Conservation (phyloP, 768 basidiomycete genomes). For the Agrocybe pediades region DNA sequence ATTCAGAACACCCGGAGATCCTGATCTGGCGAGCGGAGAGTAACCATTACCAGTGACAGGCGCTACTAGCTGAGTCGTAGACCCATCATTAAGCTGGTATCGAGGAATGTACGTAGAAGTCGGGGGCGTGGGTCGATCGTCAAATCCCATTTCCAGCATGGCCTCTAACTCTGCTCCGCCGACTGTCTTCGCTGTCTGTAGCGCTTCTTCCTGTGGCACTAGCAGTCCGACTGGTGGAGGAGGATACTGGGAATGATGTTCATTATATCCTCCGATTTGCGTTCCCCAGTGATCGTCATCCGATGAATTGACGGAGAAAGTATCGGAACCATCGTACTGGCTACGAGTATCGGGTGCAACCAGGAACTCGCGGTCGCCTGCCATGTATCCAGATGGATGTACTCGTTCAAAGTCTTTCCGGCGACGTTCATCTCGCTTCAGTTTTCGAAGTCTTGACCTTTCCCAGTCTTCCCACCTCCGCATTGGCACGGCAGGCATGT, state of each 20-base stretch:
- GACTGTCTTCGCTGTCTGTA: conserved; percentile 50
- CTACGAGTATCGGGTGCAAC: conserved; percentile 57
- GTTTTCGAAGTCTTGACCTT: conserved; percentile 87
- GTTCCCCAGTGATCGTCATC: conserved; percentile 96
- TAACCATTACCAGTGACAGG: conserved; percentile 54
- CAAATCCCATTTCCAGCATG: conserved; percentile 91
- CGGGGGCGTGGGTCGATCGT: conserved; percentile 63
- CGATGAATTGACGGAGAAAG: conserved; percentile 77
- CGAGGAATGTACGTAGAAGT: conserved; percentile 47
- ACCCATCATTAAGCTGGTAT: conserved; percentile 65
- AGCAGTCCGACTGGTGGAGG: conserved; percentile 82
- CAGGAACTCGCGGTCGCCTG: conserved; percentile 65
- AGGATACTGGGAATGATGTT: conserved; percentile 74
- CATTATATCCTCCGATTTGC: conserved; percentile 96
- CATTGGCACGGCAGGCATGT: conserved; percentile 74
- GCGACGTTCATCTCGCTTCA: conserved; percentile 84
- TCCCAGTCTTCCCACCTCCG: conserved; percentile 99
- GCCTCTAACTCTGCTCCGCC: conserved; percentile 83
- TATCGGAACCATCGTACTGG: conserved; percentile 80
- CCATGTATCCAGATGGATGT: conserved; percentile 68
- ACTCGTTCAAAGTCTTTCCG: conserved; percentile 79
- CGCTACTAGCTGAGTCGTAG: conserved; percentile 43
- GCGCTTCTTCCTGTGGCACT: conserved; percentile 35
- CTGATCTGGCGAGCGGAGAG: conserved; percentile 52
- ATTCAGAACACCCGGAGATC: conserved; percentile 37